Percentiles rank a stretch among this genome's conserved stretches.
phyloP scores from a whole-genome alignment of 805 yeast species.

The Zygoascus biomembranicola region DNA sequence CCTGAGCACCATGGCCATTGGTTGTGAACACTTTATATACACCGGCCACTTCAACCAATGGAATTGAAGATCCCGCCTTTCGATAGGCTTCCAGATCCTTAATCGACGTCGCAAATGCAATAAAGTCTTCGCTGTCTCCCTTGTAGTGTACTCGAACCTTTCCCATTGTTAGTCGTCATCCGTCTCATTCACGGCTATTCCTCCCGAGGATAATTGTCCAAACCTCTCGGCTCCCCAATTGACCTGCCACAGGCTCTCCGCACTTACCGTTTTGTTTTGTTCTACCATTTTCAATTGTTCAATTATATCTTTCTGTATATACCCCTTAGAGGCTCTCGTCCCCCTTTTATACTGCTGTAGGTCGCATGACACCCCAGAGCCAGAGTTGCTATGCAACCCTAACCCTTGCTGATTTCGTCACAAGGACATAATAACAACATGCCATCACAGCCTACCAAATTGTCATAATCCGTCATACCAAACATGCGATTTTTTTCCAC shows the following conservation, averaged over 20 bases:
- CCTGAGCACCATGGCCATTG: slow-evolving; percentile 37
- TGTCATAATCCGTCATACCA: no score
- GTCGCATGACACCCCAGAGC: no score
- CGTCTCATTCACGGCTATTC: background rate
- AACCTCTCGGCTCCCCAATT: background rate
- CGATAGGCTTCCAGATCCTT: slow-evolving; percentile 41
- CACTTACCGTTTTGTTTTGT: background rate
- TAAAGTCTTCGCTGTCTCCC: slow-evolving; percentile 55
- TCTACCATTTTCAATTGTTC: no score
- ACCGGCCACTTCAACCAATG: slow-evolving; percentile 55
- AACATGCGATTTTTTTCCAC: no score
- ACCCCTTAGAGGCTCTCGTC: no score
- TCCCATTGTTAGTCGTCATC: background rate
- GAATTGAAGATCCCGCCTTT: slow-evolving; percentile 40
- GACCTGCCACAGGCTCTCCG: background rate
- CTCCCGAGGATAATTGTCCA: background rate
- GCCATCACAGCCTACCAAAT: no score
- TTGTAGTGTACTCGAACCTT: slow-evolving; percentile 42
- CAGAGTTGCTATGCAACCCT: no score
- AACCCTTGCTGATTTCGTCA: no score
- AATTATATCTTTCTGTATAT: no score
- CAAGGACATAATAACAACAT: no score
- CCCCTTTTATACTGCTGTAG: no score
- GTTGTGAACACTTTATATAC: slow-evolving; percentile 47
- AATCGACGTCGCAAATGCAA: slow-evolving; percentile 52